Evolutionary conservation across 768 basidiomycete genomes (phyloP), one percentile per base, ranked within the genome.

Genomic region (Pisolithus tinctorius): DNA sequence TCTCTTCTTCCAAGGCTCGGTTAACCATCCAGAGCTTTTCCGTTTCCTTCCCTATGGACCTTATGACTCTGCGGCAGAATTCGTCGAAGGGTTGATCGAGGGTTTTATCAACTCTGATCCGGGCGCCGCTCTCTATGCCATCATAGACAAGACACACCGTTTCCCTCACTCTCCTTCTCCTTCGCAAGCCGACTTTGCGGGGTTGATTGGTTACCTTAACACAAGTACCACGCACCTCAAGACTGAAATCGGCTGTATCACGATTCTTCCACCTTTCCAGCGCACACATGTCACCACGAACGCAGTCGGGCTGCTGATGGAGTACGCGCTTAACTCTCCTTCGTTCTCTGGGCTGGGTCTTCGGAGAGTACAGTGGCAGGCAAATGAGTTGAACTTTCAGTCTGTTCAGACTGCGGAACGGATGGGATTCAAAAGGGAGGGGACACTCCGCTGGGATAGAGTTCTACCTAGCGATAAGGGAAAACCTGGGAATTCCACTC

Each of bases 271-370:
- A 0, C 60, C 59, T 0, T 86, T 81, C 61, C 82, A 84, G 52
- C 70, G 78, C 14, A 84, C 81, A 0, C 80, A 84, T 58, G 75
- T 86, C 37, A 74, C 79, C 4, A 73, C 80, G 2, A 75, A 78
- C 55, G 74, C 75, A 1, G 63, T 72, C 20, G 78, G 78, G 0
- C 60, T 80, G 4, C 64, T 80, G 10, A 68, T 88, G 29, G 66
- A 71, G 25, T 77, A 73, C 47, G 65, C 74, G 9, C 62, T 77
- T 9, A 67, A 75, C 48, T 52, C 66, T 1, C 73, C 78, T 0
- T n/a, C 31, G 13, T 16, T 38, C 1, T 63, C 69, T 26, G 71
- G 71, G 2, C 59, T 75, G 6, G 70, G 71, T 0, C 58, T 77
- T 8, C 67, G 77, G 2, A 66, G 78, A 17, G 73, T 75, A 7